Base-by-base conservation (phyloP, 495 filamentous ascomycete species). In the Penicillium ucsense region DNA sequence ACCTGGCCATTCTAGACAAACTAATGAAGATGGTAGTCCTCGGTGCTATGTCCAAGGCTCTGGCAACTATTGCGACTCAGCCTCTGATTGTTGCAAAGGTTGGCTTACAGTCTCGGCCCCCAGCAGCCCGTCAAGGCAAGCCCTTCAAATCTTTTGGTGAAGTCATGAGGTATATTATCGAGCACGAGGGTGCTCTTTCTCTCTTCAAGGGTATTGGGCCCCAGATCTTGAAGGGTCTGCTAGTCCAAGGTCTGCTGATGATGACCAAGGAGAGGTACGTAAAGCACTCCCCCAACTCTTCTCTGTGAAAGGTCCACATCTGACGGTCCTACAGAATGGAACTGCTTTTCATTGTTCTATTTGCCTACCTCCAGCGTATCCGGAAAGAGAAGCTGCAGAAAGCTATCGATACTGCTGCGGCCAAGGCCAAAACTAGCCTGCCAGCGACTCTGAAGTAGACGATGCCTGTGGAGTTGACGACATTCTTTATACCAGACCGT, bases 51-150 rank as follows among this genome's bases (percentile, higher is more conserved):
- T 96, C 90, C 44, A 99, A 99, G 68, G 77, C 85, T 8, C 65
- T 97, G 46, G 92, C 92, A 37, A 99, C 92, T 2, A 85, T 97
- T 49, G 82, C 74, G 44, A 99, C 92, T 11, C 92, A 99, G 64
- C 92, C 92, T 37, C 70, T 99, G 49, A 99, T 99, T 57, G 94
- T 99, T 47, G 94, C 92, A 47, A 99, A 99, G 70, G 92, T 97
- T 38, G 89, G 92, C 43, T 74, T 97, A 45, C 92, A 99, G 65
- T 95, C 89, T 37, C 84, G 85, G 43, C 92, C 92, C 5, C 92
- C 91, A 3, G 82, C 90, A 49, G 75, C 79, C 34, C 76, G 91
- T 10, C 68, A 89, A 46, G 90, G 91, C 38, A 95, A 94, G 71
- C 89, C 85, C 2, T 99, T 97, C 70, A 95, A 90, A 71, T 85